phyloP scores from a whole-genome alignment of 2,329 filamentous ascomycete species.

The Pestalotiopsis sp. region DNA sequence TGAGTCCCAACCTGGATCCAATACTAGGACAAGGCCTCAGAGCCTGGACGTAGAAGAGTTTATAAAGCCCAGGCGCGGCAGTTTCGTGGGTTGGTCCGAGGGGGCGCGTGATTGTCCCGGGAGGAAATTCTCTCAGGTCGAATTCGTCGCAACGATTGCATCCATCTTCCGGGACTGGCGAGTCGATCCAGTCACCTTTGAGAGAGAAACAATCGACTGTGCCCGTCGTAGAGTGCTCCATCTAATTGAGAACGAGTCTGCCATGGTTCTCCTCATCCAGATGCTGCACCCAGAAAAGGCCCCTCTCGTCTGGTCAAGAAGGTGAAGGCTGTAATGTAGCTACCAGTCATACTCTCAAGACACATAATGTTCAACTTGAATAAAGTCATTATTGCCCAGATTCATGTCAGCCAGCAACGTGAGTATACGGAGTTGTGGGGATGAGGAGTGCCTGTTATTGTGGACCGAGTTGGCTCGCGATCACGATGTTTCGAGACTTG shows the following conservation, averaged over 20 bases:
- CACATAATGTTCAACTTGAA: no score
- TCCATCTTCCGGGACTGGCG: conserved; percentile 24
- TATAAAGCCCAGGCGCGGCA: conserved; percentile 16
- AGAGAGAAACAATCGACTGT: conserved; percentile 15
- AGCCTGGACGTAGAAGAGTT: background rate
- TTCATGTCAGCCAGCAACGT: no score
- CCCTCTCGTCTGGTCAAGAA: background rate
- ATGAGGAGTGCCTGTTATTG: no score
- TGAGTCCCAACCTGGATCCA: background rate
- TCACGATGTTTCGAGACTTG: no score
- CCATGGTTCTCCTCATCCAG: conserved; percentile 11
- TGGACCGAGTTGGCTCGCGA: no score
- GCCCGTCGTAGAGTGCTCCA: background rate
- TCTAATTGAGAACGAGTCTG: conserved; percentile 3
- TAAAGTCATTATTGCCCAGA: no score
- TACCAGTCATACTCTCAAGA: background rate
- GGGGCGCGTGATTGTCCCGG: conserved; percentile 31
- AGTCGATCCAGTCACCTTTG: conserved; percentile 21
- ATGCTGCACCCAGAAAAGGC: conserved; percentile 15
- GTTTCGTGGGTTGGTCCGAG: conserved; percentile 30
- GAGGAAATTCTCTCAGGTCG: conserved; percentile 34
- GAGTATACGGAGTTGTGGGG: no score
- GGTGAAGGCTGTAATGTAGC: background rate
- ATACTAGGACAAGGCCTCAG: background rate
- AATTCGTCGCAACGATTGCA: conserved; percentile 32